A percentile compares a stretch with the other conserved stretches of the same genome.
These are phyloP conservation scores for Elsinoe fawcettii DNA, from an alignment of 2,329 filamentous ascomycete genomes.

Conservation along the genomic window DNA sequence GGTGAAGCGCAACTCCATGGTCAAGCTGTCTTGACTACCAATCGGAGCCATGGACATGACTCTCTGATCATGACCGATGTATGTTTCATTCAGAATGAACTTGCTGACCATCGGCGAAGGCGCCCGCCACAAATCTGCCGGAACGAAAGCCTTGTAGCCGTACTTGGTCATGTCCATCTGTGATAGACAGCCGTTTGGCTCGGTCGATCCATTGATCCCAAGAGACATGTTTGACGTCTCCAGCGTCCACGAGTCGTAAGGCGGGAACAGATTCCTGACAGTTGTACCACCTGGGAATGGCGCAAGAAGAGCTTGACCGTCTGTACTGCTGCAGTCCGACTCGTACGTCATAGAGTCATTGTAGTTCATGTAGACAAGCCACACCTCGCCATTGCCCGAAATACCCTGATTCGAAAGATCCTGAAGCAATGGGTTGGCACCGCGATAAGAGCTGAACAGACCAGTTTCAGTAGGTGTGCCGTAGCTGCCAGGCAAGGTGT, in stretches of 20 bases:
- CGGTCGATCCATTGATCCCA: slow-evolving; percentile 40
- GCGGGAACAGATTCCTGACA: slow-evolving; percentile 57
- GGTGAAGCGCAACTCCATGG: slow-evolving; percentile 52
- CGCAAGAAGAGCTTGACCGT: slow-evolving; percentile 44
- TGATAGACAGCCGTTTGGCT: slow-evolving; percentile 49
- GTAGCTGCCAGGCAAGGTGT: slow-evolving; percentile 46
- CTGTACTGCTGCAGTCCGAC: slow-evolving; percentile 48
- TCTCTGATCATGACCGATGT: slow-evolving; percentile 53
- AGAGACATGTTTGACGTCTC: slow-evolving; percentile 39
- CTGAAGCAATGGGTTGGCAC: slow-evolving; percentile 45
- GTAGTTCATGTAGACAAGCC: slow-evolving; percentile 47
- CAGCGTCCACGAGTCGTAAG: slow-evolving; percentile 51
- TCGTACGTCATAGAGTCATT: slow-evolving; percentile 45
- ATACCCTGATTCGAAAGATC: slow-evolving; percentile 36
- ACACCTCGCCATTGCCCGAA: slow-evolving; percentile 33
- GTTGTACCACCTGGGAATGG: slow-evolving; percentile 48
- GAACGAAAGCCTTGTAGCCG: slow-evolving; percentile 55
- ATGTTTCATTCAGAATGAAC: slow-evolving; percentile 32
- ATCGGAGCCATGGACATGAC: slow-evolving; percentile 41
- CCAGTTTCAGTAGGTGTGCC: slow-evolving; percentile 49
- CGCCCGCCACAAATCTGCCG: slow-evolving; percentile 41
- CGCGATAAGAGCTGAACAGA: slow-evolving; percentile 54
- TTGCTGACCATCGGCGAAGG: slow-evolving; percentile 53
- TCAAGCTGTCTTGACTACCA: slow-evolving; percentile 37
- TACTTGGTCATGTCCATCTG: slow-evolving; percentile 47